phyloP scores from a whole-genome alignment of 2,329 filamentous ascomycete species.

The Lasiodiplodia sp. region DNA sequence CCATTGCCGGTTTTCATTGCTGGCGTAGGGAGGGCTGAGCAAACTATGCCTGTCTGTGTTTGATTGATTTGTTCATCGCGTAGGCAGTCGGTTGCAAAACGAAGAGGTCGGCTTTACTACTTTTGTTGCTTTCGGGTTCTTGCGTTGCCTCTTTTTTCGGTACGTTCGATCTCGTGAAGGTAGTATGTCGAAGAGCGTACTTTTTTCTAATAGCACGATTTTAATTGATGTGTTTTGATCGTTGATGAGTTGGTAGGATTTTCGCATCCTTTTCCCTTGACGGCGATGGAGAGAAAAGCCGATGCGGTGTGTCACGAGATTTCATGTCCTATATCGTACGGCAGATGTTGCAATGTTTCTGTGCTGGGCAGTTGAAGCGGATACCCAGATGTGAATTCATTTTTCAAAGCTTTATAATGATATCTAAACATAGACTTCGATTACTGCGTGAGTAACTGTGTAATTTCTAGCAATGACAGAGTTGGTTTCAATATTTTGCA shows the following conservation, averaged over 20 bases:
- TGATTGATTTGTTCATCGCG: background rate
- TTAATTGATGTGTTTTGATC: background rate
- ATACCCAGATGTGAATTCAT: no score
- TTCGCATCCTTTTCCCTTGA: background rate
- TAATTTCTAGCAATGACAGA: no score
- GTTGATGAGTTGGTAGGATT: background rate
- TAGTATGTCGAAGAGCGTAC: background rate
- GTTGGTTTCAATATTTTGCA: no score
- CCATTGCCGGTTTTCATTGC: background rate
- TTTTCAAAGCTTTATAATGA: no score
- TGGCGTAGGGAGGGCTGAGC: background rate
- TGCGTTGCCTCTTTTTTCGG: background rate
- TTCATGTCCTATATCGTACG: no score
- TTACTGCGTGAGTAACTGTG: no score
- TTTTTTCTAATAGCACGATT: background rate
- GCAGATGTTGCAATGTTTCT: no score
- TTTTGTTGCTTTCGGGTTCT: background rate
- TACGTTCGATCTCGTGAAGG: background rate
- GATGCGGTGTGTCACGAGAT: no score
- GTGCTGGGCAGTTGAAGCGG: no score
- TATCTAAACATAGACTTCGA: no score
- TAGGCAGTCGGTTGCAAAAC: background rate
- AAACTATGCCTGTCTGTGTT: background rate
- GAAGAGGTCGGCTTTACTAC: background rate
- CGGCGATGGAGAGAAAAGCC: background rate